These are phyloP conservation scores for Paraurostyla sp. DNA, from an alignment of 73 alveolate species.

Conservation along the genomic window DNA sequence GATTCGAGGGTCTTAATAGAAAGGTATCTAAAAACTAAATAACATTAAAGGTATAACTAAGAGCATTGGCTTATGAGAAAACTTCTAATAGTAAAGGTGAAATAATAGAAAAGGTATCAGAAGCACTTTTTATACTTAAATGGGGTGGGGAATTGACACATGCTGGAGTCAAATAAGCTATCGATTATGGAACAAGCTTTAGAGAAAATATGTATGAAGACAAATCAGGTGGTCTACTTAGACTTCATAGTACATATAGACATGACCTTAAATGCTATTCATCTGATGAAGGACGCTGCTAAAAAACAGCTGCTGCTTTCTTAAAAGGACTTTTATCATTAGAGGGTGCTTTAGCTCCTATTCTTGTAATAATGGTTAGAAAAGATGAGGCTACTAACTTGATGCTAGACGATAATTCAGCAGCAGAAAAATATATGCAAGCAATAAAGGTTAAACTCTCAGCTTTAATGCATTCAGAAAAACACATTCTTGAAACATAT, in stretches of 20 bases:
- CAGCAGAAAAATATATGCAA: slow-evolving; percentile 76
- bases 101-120: slow-evolving; percentile 65
- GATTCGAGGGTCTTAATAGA: slow-evolving; percentile 85
- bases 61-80: slow-evolving; percentile 69
- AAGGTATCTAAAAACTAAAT: slow-evolving; percentile 41
- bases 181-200: slow-evolving; percentile 86
- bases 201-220: slow-evolving; percentile 89
- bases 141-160: slow-evolving; percentile 98
- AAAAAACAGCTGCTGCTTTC: slow-evolving; percentile 97
- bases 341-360: slow-evolving; percentile 95
- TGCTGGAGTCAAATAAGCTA: slow-evolving; percentile 95
- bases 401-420: slow-evolving; percentile 81
- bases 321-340: slow-evolving; percentile 93
- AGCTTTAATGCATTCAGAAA: slow-evolving; percentile 79
- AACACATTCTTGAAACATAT: slow-evolving; percentile 72
- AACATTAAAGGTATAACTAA: slow-evolving; percentile 65
- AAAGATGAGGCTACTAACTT: slow-evolving; percentile 85
- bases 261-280: slow-evolving; percentile 97
- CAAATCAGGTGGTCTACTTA: slow-evolving; percentile 91
- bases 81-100: slow-evolving; percentile 61
- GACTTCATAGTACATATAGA: slow-evolving; percentile 96
- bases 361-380: slow-evolving; percentile 92
- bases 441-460: slow-evolving; percentile 79
- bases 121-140: slow-evolving; percentile 85
- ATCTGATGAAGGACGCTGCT: slow-evolving; percentile 97